Conservation (phyloP, 352 stramenopile species). For the Globisporangium canariense region DNA sequence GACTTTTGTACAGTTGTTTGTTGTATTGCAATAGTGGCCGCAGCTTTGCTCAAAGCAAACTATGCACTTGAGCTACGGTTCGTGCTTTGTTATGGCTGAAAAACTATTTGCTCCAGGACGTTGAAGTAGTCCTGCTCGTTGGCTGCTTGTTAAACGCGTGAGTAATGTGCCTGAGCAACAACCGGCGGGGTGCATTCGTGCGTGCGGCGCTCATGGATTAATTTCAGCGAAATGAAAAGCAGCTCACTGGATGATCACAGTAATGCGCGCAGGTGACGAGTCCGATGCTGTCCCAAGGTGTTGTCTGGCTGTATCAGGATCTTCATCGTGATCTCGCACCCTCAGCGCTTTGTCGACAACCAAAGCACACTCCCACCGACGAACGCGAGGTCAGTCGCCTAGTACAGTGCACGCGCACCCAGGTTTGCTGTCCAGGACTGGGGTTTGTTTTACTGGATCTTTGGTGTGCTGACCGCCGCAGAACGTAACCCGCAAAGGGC, state of each 20-base stretch:
- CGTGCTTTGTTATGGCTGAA: not conserved
- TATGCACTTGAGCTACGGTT: no score
- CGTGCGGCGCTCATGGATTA: no score
- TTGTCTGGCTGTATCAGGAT: no score
- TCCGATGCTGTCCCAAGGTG: not conserved
- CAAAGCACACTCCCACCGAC: not conserved
- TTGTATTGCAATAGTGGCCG: no score
- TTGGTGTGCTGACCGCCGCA: not conserved
- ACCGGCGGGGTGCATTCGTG: not conserved
- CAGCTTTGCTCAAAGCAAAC: no score
- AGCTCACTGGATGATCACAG: not conserved
- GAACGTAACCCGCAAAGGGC: no score
- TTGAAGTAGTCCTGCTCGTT: not conserved
- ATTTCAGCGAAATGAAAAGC: not conserved
- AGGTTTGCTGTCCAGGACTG: no score
- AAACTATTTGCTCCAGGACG: not conserved
- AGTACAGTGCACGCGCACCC: no score
- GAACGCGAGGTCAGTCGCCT: no score
- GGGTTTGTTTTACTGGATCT: not conserved
- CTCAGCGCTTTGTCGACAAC: not conserved
- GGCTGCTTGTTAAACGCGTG: not conserved
- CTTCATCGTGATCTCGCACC: not conserved
- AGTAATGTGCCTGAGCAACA: conserved; percentile 4
- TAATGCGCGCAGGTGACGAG: not conserved
- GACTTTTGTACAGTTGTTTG: no score